Conservation (phyloP, 2,329 filamentous ascomycete genomes). For the Epichloe aotearoae region DNA sequence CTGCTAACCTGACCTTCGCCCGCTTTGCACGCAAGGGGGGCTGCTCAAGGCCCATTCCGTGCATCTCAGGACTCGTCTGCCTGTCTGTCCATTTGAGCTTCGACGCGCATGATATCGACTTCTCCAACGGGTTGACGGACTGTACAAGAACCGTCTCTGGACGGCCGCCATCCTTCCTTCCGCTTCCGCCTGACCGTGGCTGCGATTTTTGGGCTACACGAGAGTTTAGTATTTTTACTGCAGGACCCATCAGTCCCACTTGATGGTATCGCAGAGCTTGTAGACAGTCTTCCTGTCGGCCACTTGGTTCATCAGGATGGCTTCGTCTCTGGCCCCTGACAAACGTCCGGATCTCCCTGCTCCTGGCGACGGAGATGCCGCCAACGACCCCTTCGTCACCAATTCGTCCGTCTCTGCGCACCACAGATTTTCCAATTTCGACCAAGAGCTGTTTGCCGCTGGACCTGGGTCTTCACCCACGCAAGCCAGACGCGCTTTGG, state of each 20-base stretch:
- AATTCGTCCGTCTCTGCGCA: slow-evolving; percentile 30
- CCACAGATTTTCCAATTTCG: slow-evolving; percentile 72
- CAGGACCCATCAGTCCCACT: neutral
- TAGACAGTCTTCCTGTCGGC: slow-evolving; percentile 14
- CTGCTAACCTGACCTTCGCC: neutral
- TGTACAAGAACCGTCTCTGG: neutral
- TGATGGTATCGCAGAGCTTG: slow-evolving; percentile 4
- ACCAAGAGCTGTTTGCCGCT: slow-evolving; percentile 65
- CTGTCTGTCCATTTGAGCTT: neutral
- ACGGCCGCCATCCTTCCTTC: neutral
- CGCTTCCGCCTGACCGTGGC: neutral
- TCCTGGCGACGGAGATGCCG: slow-evolving; percentile 19
- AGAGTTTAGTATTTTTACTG: neutral
- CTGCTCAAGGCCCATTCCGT: neutral
- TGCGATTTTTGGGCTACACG: neutral
- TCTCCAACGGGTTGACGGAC: neutral
- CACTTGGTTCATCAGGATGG: slow-evolving; percentile 20
- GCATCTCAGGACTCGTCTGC: neutral
- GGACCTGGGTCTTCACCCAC: slow-evolving; percentile 66
- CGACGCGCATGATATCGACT: neutral
- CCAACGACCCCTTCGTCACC: slow-evolving; percentile 46
- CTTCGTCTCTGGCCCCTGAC: slow-evolving; percentile 29
- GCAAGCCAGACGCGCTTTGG: slow-evolving; percentile 76
- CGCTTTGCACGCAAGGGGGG: slow-evolving; percentile 1
- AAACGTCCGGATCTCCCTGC: slow-evolving; percentile 26